Evolutionary conservation across 78 protist genomes (phyloP).

Genomic region (slime mould (Dictyostelium discoideum)): DNA sequence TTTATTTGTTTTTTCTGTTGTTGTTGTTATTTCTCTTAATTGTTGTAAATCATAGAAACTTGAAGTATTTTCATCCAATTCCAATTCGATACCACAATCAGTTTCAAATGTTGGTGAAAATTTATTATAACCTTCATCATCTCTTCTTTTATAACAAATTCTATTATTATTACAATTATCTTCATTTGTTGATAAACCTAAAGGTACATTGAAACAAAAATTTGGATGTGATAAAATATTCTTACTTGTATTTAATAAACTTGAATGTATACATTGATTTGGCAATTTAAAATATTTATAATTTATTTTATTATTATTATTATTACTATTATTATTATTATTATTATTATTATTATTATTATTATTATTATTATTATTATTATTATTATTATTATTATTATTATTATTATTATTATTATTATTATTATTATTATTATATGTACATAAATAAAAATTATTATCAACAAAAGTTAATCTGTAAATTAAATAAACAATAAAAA

Average conservation of each 20-base stretch:
- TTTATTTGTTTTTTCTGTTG: not conserved
- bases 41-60: not conserved
- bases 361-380: not conserved
- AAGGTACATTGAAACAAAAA: not conserved
- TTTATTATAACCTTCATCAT: not conserved
- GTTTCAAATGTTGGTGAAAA: not conserved
- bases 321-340: not conserved
- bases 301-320: not conserved
- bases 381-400: not conserved
- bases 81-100: not conserved
- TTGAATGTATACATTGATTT: not conserved
- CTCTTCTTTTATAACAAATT: slow-evolving; percentile 11
- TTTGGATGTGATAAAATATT: not conserved
- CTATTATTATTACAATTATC: not conserved
- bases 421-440: not conserved
- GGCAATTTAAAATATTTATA: slow-evolving; percentile 1
- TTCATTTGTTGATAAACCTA: not conserved
- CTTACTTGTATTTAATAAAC: not conserved
- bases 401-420: not conserved
- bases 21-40: not conserved
- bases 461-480: not conserved
- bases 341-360: not conserved
- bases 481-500: not conserved
- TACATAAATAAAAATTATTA: not conserved
- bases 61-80: not conserved